Conservation (phyloP, 2,329 filamentous ascomycete species). For the Penicillium sp. region DNA sequence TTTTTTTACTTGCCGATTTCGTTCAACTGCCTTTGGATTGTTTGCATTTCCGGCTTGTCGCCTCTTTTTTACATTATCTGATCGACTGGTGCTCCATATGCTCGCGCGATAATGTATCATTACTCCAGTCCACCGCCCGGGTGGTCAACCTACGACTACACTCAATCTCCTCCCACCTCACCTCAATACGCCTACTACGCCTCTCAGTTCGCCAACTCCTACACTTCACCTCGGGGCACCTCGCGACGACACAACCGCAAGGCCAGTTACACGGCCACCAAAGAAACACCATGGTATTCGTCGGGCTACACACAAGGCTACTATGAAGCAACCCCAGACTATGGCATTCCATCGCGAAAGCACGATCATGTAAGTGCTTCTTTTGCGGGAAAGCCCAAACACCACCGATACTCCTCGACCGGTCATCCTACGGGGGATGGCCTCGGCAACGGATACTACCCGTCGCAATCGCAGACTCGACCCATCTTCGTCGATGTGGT, state of each 20-base stretch:
- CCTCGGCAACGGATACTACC: slow-evolving; percentile 20
- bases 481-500: slow-evolving; percentile 50
- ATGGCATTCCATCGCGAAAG: slow-evolving; percentile 46
- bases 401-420: slow-evolving; percentile 43
- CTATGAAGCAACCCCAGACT: slow-evolving; percentile 41
- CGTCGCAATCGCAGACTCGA: slow-evolving; percentile 39
- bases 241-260: slow-evolving; percentile 49
- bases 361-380: slow-evolving; percentile 61
- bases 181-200: slow-evolving; percentile 47
- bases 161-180: slow-evolving; percentile 43
- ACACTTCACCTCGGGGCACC: slow-evolving; percentile 37
- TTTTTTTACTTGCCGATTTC: slow-evolving; percentile 11
- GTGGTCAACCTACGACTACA: slow-evolving; percentile 44
- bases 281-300: slow-evolving; percentile 37
- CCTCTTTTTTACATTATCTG: slow-evolving; percentile 6
- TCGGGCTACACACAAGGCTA: slow-evolving; percentile 41
- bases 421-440: slow-evolving; percentile 26
- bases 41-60: slow-evolving; percentile 3
- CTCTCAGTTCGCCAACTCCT: slow-evolving; percentile 45
- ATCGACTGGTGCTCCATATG: slow-evolving; percentile 23
- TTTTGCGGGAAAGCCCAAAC: slow-evolving; percentile 34
- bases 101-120: slow-evolving; percentile 40
- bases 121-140: slow-evolving; percentile 41
- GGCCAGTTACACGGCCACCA: slow-evolving; percentile 46
- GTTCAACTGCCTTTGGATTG: slow-evolving; percentile 14